Evolutionary conservation across 169 alveolate species (phyloP), one percentile per base, ranked within the genome.

Genomic region (Babesia bigemina): DNA sequence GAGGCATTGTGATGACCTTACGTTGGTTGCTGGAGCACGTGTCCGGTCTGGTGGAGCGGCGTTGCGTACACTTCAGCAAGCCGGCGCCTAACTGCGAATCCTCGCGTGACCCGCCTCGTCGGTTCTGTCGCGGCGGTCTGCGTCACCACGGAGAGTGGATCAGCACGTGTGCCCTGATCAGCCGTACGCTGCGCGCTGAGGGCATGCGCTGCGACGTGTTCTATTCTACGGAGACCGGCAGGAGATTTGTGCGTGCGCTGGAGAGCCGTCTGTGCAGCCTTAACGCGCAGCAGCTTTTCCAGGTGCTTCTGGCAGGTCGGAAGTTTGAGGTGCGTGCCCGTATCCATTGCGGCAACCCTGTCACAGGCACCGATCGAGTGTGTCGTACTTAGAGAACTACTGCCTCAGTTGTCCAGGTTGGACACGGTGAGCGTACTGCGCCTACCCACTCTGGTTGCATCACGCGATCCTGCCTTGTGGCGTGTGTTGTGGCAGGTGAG

Each of bases 121-220:
- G 65, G 36, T 67, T 67, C 36, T 52, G 76, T 44, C 39, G 42
- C 36, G 87, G 87, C 21, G 87, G 87, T 21, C 70, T 79, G 45
- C 74, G 87, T 19, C 76, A 79, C 59, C 45, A 47, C 47, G 87
- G 87, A 17, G 87, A 79, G 47, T 79, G 87, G 87, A 63, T 79
- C 29, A 60, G 72, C 44, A 50, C 78, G 22, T 71, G 65, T 28
- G 71, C 62, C 13, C 24, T 55, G 22, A 29, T 79, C 28, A 29
- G 59, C 50, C 61, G 63, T 9, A 17, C 36, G 22, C 45, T 79
- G 39, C 29, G 61, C 4, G 17, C 26, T 36, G 67, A 79, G 22
- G 61, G 62, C 55, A 0, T 53, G 45, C 50, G 33, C 21, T 42
- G 65, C 33, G 63, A 67, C 17, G 11, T n/a, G 58, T 70, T 79